Evolutionary conservation across 1,284 basidiomycete genomes (phyloP).

Genomic region (Trametes polyzona): DNA sequence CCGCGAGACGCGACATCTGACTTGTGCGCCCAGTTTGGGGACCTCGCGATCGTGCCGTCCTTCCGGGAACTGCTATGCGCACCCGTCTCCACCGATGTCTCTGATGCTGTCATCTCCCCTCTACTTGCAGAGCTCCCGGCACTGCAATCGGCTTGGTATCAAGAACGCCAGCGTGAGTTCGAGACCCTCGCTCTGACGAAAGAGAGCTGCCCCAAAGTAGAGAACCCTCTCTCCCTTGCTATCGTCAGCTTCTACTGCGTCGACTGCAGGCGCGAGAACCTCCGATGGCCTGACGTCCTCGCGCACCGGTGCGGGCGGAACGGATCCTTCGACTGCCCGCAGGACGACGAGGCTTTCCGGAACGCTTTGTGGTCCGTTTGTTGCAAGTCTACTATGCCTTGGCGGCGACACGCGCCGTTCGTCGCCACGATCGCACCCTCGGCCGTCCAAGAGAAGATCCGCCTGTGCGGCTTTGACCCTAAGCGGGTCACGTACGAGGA

Average conservation of each 20-base stretch:
- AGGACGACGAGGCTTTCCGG: neutral
- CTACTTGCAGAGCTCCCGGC: neutral
- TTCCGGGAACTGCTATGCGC: neutral
- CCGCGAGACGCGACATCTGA: neutral
- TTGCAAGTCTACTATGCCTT: neutral
- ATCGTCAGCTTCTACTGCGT: constrained; percentile 8
- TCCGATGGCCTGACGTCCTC: constrained; percentile 15
- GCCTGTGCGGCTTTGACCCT: constrained; percentile 44
- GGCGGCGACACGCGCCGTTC: neutral
- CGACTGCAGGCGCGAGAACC: neutral
- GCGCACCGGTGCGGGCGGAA: constrained; percentile 8
- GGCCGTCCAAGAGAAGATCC: constrained; percentile 39
- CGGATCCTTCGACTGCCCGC: neutral
- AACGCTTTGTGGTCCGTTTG: neutral
- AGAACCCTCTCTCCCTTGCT: constrained; percentile 1
- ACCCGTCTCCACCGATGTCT: neutral
- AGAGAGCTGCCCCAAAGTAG: neutral
- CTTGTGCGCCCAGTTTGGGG: neutral
- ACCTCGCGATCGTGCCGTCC: neutral
- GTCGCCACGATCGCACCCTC: neutral
- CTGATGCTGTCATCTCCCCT: neutral
- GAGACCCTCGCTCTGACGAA: neutral
- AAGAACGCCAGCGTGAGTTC: neutral
- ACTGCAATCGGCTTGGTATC: neutral
- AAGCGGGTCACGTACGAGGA: constrained; percentile 42